A percentile compares a stretch with the other conserved stretches of the same genome.
phyloP scores from a whole-genome alignment of 2,329 filamentous ascomycete genomes.

The Waltergamsia citrina region DNA sequence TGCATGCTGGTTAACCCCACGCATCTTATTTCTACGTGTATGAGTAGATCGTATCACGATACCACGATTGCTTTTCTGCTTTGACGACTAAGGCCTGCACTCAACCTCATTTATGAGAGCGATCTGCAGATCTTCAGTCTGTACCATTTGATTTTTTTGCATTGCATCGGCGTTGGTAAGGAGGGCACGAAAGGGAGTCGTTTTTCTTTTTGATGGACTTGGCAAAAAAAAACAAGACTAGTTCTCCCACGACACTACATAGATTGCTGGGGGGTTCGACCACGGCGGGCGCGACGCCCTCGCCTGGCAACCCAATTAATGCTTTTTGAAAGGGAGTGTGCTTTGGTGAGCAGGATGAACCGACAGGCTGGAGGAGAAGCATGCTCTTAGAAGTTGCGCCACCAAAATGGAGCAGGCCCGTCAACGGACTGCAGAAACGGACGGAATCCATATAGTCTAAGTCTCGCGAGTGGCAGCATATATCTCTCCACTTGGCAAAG shows the following conservation, averaged over 20 bases:
- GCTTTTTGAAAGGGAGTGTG: conserved; percentile 1
- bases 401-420: too few species aligned
- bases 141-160: conserved; percentile 31
- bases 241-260: conserved; percentile 21
- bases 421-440: too few species aligned
- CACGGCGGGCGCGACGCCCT: background rate
- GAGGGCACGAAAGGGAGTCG: conserved; percentile 17
- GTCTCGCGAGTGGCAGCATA: too few species aligned
- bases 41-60: conserved; percentile 35
- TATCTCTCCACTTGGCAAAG: too few species aligned
- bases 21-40: conserved; percentile 21
- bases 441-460: too few species aligned
- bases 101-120: background rate
- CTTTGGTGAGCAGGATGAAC: conserved; percentile 1
- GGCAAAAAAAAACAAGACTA: conserved; percentile 26
- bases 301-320: conserved; percentile 2
- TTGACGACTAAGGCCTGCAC: conserved; percentile 9
- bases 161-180: conserved; percentile 49
- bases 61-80: conserved; percentile 25
- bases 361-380: too few species aligned
- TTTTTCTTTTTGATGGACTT: conserved; percentile 16
- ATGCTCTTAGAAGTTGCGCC: too few species aligned
- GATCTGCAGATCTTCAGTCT: conserved; percentile 13
- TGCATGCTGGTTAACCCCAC: background rate
- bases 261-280: conserved; percentile 5